Conservation (phyloP, 169 alveolate genomes). For the Miamiensis avidus region DNA sequence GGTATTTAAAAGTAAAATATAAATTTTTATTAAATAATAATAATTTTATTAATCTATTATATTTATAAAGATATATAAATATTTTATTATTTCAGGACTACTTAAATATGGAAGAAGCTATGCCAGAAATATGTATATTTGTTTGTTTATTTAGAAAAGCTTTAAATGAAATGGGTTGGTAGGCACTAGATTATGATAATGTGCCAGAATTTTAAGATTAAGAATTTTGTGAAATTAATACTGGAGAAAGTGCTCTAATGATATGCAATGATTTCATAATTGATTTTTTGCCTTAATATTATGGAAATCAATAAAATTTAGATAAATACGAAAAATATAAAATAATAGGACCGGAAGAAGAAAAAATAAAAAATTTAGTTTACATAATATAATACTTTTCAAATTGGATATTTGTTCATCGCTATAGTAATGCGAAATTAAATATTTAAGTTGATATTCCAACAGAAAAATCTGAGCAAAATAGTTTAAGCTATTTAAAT, state of each 20-base stretch:
- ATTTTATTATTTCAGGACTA: background rate
- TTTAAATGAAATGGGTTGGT: slow-evolving; percentile 21
- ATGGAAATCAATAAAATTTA: slow-evolving; percentile 3
- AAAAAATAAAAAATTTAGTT: slow-evolving; percentile 25
- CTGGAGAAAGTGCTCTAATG: slow-evolving; percentile 18
- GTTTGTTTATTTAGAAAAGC: slow-evolving; percentile 22
- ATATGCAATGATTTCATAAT: slow-evolving; percentile 26
- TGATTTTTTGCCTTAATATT: slow-evolving; percentile 20
- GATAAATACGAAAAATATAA: too few species aligned
- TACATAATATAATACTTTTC: slow-evolving; percentile 20
- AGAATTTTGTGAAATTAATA: slow-evolving; percentile 13
- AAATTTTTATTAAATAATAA: too few species aligned
- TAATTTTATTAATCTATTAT: slow-evolving; percentile 16
- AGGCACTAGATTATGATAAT: slow-evolving; percentile 15
- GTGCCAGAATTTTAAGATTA: background rate
- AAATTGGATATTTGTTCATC: slow-evolving; percentile 16
- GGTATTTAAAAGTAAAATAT: background rate
- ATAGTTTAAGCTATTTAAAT: too few species aligned
- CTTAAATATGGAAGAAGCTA: background rate
- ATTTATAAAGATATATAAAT: slow-evolving; percentile 5
- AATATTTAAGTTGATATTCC: slow-evolving; percentile 1
- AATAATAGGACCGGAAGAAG: slow-evolving; percentile 18
- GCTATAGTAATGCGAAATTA: slow-evolving; percentile 23
- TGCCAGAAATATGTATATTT: slow-evolving; percentile 8
- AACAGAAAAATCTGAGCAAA: slow-evolving; percentile 21